A percentile compares a stretch with the other conserved stretches of the same genome.
phyloP scores from a whole-genome alignment of 768 basidiomycete species.

The Amylocystis lapponica region DNA sequence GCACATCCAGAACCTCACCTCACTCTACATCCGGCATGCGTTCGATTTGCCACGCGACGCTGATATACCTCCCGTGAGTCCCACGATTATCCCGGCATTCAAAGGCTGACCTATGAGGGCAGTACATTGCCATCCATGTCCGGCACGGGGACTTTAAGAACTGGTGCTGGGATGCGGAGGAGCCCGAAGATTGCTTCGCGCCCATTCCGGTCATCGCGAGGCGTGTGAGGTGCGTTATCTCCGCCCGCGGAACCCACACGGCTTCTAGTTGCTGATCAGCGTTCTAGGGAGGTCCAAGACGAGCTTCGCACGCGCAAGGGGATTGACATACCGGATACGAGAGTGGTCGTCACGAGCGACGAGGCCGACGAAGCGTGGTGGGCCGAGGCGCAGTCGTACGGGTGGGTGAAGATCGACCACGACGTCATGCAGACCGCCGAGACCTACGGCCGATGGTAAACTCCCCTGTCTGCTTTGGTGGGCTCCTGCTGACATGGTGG shows the following conservation, averaged over 20 bases:
- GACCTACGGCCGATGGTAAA: constrained; percentile 31
- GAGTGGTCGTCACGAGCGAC: constrained; percentile 39
- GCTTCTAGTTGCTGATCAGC: neutral
- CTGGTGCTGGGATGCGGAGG: constrained; percentile 26
- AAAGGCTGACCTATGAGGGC: neutral
- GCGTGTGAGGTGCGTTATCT: constrained; percentile 22
- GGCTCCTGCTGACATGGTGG: neutral
- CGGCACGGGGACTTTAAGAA: constrained; percentile 32
- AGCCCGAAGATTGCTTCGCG: constrained; percentile 33
- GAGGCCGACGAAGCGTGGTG: constrained; percentile 36
- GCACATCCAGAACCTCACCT: constrained; percentile 24
- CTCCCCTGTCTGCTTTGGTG: neutral
- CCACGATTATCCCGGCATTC: neutral
- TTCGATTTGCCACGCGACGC: constrained; percentile 21
- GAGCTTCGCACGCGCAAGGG: constrained; percentile 27
- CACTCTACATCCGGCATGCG: constrained; percentile 23
- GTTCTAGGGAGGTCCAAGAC: constrained; percentile 30
- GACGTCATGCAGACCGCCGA: constrained; percentile 26
- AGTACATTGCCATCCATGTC: constrained; percentile 33
- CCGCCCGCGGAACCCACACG: neutral
- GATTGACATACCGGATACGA: constrained; percentile 23
- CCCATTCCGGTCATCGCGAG: constrained; percentile 28
- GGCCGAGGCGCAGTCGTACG: constrained; percentile 27
- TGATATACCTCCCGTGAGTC: constrained; percentile 28
- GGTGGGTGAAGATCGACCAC: constrained; percentile 34